These are phyloP conservation scores for Macrolepiota albuminosa DNA, from an alignment of 768 basidiomycete genomes.

Conservation along the genomic window DNA sequence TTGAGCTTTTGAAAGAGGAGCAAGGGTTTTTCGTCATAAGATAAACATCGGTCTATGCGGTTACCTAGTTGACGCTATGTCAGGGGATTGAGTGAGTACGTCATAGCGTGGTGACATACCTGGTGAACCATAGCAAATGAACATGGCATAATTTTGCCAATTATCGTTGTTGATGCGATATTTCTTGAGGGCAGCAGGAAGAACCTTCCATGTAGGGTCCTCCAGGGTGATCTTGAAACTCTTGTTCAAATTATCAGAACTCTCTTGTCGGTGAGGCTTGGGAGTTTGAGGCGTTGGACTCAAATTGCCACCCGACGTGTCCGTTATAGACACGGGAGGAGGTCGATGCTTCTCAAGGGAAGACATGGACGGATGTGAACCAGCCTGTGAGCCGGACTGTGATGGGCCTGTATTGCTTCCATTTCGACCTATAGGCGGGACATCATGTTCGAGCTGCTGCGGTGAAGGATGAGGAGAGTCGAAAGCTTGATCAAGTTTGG, in stretches of 20 bases:
- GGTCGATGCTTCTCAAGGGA: slow-evolving; percentile 28
- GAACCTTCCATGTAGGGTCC: slow-evolving; percentile 97
- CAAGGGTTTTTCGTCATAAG: slow-evolving; percentile 97
- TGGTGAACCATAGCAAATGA: slow-evolving; percentile 94
- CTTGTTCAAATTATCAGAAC: slow-evolving; percentile 67
- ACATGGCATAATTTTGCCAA: slow-evolving; percentile 99
- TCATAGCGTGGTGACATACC: slow-evolving; percentile 42
- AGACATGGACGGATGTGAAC: slow-evolving; percentile 6
- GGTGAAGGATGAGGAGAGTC: slow-evolving; percentile 83
- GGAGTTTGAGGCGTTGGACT: slow-evolving; percentile 28
- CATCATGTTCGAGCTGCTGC: slow-evolving; percentile 71
- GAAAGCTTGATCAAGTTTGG: slow-evolving; percentile 51
- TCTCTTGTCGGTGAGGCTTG: slow-evolving; percentile 59
- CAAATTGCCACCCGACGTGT: slow-evolving; percentile 23
- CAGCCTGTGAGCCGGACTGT: slow-evolving; percentile 18
- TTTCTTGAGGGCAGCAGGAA: slow-evolving; percentile 97
- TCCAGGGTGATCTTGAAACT: slow-evolving; percentile 97
- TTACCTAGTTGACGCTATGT: slow-evolving; percentile 39
- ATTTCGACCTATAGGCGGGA: slow-evolving; percentile 29
- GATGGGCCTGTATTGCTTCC: slow-evolving; percentile 27
- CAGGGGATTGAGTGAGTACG: neutral
- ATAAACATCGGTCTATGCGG: slow-evolving; percentile 88
- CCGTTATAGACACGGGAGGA: slow-evolving; percentile 26
- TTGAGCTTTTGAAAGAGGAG: slow-evolving; percentile 97
- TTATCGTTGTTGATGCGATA: slow-evolving; percentile 98